Base-by-base conservation (phyloP, 2,329 filamentous ascomycete genomes). In the Pezicula radicicola region DNA sequence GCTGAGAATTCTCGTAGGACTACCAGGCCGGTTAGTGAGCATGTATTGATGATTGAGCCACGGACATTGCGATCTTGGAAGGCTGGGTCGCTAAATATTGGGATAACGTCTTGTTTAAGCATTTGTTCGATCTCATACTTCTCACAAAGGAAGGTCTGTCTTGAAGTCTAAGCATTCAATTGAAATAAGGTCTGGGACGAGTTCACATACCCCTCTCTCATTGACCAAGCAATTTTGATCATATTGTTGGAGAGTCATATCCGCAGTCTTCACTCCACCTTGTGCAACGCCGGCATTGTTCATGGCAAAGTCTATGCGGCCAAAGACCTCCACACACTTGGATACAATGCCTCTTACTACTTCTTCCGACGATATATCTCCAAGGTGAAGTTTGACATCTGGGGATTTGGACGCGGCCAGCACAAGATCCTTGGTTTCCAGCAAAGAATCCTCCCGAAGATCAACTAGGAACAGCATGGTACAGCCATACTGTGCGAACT, bases 301-400 rank as follows among this genome's bases (percentile, higher is more conserved):
- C 7, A 75, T 77, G 21, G 77, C 76, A 4, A 77, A 77, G 55
- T 80, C 75, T 13, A 81, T 71, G 48, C 72, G 72, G 7, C 78
- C 79, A 48, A 76, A 76, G 33, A 69, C 68, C 18, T 67, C 56
- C 18, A 80, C 61, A 21, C 42, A 44, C 15, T 8, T 21, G 7
- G 18, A 19, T 15, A 44, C 42, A 19, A 44, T 21, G 18, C 13
- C 15, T 13, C 7, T 7, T n/a, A 44, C 42, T 7, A 13, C 15
- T 27, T 10, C 42, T 27, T 44, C 42, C 7, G 18, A 13, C 6
- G 42, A 4, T n/a, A 44, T 44, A 27, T 44, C 42, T 21, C 15
- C 21, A 4, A 5, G n/a, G 7, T 15, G 6, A 27, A 44, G 18
- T 44, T 25, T 18, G 42, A 44, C 21, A 19, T 44, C 16, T 15